Percentiles rank a stretch among this genome's conserved stretches.
phyloP scores from a whole-genome alignment of 1,284 basidiomycete genomes.

The Naganishia sp. region DNA sequence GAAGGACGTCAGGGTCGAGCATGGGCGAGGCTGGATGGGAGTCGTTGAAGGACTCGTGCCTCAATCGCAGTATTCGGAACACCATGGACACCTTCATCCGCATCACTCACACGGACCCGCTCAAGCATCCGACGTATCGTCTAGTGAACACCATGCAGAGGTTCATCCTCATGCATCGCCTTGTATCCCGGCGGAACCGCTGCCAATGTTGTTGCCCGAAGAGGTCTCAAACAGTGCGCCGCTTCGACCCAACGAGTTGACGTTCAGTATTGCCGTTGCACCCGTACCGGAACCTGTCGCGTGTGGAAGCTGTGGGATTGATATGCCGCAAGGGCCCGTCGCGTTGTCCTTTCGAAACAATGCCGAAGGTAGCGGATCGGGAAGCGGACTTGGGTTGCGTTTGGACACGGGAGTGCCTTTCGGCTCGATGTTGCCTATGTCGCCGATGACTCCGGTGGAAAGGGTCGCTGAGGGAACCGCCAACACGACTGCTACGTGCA shows the following conservation, averaged over 20 bases:
- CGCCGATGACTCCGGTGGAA: not conserved
- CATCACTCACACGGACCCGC: conserved; percentile 10
- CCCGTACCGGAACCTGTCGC: conserved; percentile 23
- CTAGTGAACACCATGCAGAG: conserved; percentile 11
- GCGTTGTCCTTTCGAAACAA: conserved; percentile 1
- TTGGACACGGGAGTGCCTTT: not conserved
- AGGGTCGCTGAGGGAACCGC: not conserved
- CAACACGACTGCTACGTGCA: conserved; percentile 5
- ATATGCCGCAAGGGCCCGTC: conserved; percentile 15
- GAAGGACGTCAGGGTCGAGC: conserved; percentile 51
- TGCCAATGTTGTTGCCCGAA: conserved; percentile 18
- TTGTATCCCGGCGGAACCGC: conserved; percentile 19
- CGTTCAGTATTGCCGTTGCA: conserved; percentile 23
- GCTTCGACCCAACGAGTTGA: conserved; percentile 28
- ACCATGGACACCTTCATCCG: conserved; percentile 22
- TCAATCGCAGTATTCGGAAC: conserved; percentile 23
- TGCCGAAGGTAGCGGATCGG: conserved; percentile 9
- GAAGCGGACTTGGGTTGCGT: conserved; percentile 4
- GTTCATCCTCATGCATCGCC: conserved; percentile 21
- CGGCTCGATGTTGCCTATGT: conserved; percentile 1
- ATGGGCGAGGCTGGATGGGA: conserved; percentile 52
- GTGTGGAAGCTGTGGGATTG: conserved; percentile 18
- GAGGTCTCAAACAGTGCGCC: conserved; percentile 14
- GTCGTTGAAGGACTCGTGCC: conserved; percentile 49
- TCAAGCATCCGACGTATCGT: conserved; percentile 22